Evolutionary conservation across 2,329 filamentous ascomycete species (phyloP), one percentile per base, ranked within the genome.

Genomic region (Paecilomyces niveus): DNA sequence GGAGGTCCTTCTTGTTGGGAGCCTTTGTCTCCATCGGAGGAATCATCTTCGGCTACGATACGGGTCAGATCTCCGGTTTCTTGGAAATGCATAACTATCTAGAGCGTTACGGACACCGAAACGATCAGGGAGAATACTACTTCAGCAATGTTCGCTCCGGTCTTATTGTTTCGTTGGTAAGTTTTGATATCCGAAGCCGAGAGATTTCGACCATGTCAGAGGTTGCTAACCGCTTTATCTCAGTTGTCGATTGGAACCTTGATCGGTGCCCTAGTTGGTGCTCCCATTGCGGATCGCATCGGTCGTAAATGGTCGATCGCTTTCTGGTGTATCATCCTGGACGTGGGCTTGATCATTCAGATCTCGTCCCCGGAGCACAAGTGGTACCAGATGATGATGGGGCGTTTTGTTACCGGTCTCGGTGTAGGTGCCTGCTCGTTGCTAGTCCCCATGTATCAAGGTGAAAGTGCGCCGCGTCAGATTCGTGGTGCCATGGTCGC

Each of bases 21-120:
- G 63, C 76, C 15, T 71, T 78, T n/a, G 71, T 77, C 29, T 78
- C 76, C 1, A 77, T 78, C 73, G 76, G 76, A n/a, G 76, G 76
- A 1, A 73, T 78, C 55, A 69, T 75, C 6, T 76, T 75, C 53
- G 74, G 74, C 6, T 76, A 75, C 53, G 73, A 77, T 56, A 76
- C 76, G 4, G 74, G 76, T 61, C 75, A 78, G 58, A 78, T 78
- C 49, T 76, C 73, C 0, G 75, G 76, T 1, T 74, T 79, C 56
- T 63, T 78, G 11, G 72, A 70, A 26, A 78, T 77, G 75, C 13
- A 67, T 0, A 62, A 78, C 60, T 78, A 78, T 61, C 61, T 74
- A 26, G 24, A 65, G 26, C 70, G 74, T 0, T 78, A 71, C 61
- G 76, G 75, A 24, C 32, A 76, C 58, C 62, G 58, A 7, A 54